Conservation (phyloP, 129 eudicot species). For the Scalesia atractyloides region DNA sequence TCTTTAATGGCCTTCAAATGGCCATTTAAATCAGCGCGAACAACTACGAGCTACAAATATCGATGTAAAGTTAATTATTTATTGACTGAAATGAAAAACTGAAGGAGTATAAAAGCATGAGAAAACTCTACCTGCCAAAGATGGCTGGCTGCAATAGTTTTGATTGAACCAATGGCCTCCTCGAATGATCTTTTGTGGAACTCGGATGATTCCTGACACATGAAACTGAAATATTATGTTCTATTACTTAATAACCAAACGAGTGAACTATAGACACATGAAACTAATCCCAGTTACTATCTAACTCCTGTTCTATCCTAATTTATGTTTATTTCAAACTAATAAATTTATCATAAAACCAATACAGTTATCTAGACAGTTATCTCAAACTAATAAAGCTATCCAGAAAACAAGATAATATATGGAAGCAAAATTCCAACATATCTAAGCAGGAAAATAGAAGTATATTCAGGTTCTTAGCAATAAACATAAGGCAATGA, state of each 20-base stretch:
- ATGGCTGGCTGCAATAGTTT: slow-evolving; percentile 88
- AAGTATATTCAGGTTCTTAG: slow-evolving; percentile 3
- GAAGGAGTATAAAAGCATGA: slow-evolving; percentile 15
- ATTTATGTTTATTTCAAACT: not conserved
- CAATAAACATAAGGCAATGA: slow-evolving; percentile 12
- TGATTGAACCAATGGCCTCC: slow-evolving; percentile 71
- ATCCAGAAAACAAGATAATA: not conserved
- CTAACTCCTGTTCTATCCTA: not conserved
- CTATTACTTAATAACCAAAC: not conserved
- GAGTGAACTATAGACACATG: not conserved
- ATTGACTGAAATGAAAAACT: slow-evolving; percentile 3
- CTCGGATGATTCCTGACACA: slow-evolving; percentile 80
- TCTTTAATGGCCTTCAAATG: slow-evolving; percentile 93
- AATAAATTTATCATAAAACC: not conserved
- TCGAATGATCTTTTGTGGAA: slow-evolving; percentile 90
- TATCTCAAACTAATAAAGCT: no score
- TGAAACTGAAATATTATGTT: not conserved
- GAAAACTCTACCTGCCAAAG: slow-evolving; percentile 80
- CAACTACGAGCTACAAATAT: slow-evolving; percentile 83
- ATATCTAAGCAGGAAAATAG: not conserved
- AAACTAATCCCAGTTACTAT: not conserved
- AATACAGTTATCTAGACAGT: not conserved
- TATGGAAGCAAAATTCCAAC: not conserved
- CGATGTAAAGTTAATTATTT: slow-evolving; percentile 7
- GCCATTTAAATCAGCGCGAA: slow-evolving; percentile 89